Evolutionary conservation across 768 basidiomycete genomes (phyloP), one percentile per base, ranked within the genome.

Genomic region (Collybia nuda): DNA sequence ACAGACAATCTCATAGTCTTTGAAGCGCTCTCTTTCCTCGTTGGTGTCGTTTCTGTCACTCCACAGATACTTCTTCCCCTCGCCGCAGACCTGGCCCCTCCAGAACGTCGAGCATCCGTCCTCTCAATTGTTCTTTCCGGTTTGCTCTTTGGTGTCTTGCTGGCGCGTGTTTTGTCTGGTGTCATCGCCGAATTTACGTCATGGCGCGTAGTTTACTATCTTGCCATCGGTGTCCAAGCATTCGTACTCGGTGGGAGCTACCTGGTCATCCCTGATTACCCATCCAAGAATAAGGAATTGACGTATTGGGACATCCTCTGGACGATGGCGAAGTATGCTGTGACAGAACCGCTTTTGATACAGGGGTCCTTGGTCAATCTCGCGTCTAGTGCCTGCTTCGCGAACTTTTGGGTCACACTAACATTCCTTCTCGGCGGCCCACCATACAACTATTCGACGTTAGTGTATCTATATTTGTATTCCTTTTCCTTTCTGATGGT

Each of bases 11-110:
- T 90, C 3, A 68, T 66, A 6, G 80, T 76, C 21, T 88, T 93
- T 58, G 82, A 90, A 55, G 72, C 67, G 0, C 66, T 94, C 5
- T 82, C 79, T 12, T 94, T 85, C 70, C 67, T 93, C 28, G 74
- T 89, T 23, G 90, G 92, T 2, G 68, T 81, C 11, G 69, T 78
- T 21, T 84, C 82, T n/a, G 88, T 91, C 41, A 81, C 82, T 0
- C 84, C 88, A 0, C 87, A 90, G 65, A 82, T 94, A 51, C 81
- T 96, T 50, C 81, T 92, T 59, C 78, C 79, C 3, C 74, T 87
- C 37, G 88, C 90, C 0, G 93, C 84, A 1, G 93, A 96, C 66
- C 79, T 95, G 22, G 91, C 91, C 0, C 83, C 88, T 0, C 81
- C 85, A 1, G 76, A 84, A 42, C 78, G 79, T 18, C 81, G 91